Evolutionary conservation across 2,329 filamentous ascomycete genomes (phyloP).

Genomic region (Simplicillium aogashimaense): DNA sequence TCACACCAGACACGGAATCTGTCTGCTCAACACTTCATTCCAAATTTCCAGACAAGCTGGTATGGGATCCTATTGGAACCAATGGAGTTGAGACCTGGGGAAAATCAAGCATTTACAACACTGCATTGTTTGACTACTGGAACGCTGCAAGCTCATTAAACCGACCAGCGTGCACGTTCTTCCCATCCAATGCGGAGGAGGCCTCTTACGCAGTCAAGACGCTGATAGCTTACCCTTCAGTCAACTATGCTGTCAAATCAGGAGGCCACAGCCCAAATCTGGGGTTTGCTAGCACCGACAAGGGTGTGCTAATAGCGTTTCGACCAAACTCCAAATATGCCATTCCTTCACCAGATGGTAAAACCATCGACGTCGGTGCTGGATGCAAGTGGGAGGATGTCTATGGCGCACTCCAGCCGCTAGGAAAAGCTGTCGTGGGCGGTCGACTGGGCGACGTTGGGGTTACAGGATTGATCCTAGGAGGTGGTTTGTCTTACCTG

Average conservation of each 20-base stretch:
- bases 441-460: slow-evolving; percentile 18
- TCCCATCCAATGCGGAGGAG: slow-evolving; percentile 19
- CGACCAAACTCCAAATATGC: slow-evolving; percentile 15
- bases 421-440: slow-evolving; percentile 22
- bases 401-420: slow-evolving; percentile 18
- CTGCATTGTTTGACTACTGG: slow-evolving; percentile 9
- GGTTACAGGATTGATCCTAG: slow-evolving; percentile 15
- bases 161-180: slow-evolving; percentile 23
- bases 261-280: slow-evolving; percentile 28
- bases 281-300: slow-evolving; percentile 20
- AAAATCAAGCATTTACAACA: slow-evolving; percentile 4
- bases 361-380: slow-evolving; percentile 24
- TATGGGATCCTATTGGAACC: slow-evolving; percentile 9
- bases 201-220: slow-evolving; percentile 20
- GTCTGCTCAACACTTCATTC: slow-evolving; percentile 7
- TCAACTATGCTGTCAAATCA: slow-evolving; percentile 24
- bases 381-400: slow-evolving; percentile 29
- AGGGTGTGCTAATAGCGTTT: slow-evolving; percentile 25
- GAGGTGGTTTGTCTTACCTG: slow-evolving; percentile 19
- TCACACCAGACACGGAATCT: slow-evolving; percentile 4
- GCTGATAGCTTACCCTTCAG: slow-evolving; percentile 18
- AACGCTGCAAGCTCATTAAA: slow-evolving; percentile 8
- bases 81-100: slow-evolving; percentile 1
- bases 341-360: slow-evolving; percentile 10
- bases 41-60: slow-evolving; percentile 7